These are phyloP conservation scores for Cercospora brassicicola DNA, from an alignment of 2,329 filamentous ascomycete genomes.

Conservation along the genomic window DNA sequence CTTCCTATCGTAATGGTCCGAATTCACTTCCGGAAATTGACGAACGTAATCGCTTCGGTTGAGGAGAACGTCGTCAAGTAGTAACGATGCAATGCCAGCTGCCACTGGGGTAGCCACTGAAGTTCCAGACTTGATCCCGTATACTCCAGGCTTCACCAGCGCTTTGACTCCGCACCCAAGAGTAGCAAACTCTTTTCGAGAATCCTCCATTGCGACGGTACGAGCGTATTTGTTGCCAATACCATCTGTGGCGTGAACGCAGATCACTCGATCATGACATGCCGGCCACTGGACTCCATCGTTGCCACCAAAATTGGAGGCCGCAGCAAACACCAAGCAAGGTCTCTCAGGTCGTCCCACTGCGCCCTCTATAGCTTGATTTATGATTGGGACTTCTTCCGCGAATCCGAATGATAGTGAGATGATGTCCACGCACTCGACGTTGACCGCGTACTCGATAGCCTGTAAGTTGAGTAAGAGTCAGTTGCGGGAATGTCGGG, in stretches of 20 bases:
- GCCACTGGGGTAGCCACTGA: background rate
- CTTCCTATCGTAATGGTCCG: background rate
- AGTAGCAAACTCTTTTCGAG: background rate
- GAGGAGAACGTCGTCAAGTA: background rate
- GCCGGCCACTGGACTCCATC: background rate
- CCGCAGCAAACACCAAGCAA: background rate
- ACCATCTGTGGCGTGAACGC: background rate
- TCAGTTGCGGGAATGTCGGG: background rate
- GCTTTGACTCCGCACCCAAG: background rate
- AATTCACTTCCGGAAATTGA: background rate
- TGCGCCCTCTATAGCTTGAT: background rate
- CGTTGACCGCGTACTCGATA: background rate
- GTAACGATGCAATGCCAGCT: background rate
- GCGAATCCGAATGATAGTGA: conserved; percentile 1
- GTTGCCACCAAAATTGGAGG: background rate
- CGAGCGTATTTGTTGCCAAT: background rate
- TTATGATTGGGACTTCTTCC: background rate
- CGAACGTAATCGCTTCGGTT: background rate
- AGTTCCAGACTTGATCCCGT: background rate
- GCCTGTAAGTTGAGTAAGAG: background rate
- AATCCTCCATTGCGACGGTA: background rate
- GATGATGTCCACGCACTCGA: background rate
- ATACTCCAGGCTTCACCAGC: background rate
- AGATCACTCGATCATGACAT: background rate
- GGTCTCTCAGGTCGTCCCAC: background rate